These are phyloP conservation scores for Rubroboletus pulcherrimus DNA, from an alignment of 768 basidiomycete species.

Conservation along the genomic window DNA sequence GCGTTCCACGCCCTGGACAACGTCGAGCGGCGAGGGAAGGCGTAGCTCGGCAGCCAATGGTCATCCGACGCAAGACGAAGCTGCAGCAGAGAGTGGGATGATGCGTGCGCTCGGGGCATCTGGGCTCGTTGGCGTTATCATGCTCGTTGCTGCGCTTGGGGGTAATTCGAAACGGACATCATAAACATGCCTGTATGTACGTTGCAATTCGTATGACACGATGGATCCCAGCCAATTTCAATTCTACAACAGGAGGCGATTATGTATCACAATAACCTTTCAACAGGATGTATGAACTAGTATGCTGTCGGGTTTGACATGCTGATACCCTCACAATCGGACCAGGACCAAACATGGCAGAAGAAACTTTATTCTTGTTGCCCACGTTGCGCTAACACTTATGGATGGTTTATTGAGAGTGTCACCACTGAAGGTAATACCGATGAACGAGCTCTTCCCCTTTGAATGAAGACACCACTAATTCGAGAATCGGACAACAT, in stretches of 20 bases:
- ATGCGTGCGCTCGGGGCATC: slow-evolving; percentile 29
- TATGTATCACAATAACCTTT: neutral
- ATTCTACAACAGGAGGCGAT: neutral
- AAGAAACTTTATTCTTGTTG: no score
- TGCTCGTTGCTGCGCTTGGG: slow-evolving; percentile 22
- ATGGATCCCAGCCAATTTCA: no score
- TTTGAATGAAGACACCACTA: no score
- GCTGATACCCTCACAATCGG: no score
- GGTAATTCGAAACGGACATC: slow-evolving; percentile 14
- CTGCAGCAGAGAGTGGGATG: slow-evolving; percentile 22
- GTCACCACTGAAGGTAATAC: no score
- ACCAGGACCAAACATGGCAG: no score
- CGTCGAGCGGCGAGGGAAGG: slow-evolving; percentile 2
- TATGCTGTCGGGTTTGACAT: neutral
- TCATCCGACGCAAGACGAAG: slow-evolving; percentile 21
- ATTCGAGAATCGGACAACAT: no score
- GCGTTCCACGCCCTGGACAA: slow-evolving; percentile 1
- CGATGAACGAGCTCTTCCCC: no score
- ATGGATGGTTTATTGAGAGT: no score
- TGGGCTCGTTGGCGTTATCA: slow-evolving; percentile 25
- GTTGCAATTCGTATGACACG: neutral
- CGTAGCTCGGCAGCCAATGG: neutral
- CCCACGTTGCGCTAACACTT: no score
- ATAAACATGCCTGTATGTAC: slow-evolving; percentile 2
- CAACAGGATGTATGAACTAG: neutral